phyloP scores from a whole-genome alignment of 371 early-diverging fungal species.

The Mucor plumbeus region DNA sequence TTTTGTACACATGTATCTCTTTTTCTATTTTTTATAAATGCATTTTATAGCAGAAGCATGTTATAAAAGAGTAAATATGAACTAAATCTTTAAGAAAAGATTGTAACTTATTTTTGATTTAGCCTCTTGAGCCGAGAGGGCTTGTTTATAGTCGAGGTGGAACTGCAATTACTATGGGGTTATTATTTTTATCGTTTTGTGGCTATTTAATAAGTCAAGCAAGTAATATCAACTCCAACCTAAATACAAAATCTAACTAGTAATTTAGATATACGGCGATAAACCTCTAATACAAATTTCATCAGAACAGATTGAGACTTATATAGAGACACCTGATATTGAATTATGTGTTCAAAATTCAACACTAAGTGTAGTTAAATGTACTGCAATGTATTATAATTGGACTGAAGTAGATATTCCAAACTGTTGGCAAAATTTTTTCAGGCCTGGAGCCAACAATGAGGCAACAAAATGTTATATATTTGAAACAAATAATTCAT shows the following conservation, averaged over 20 bases:
- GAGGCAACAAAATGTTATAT: constrained; percentile 28
- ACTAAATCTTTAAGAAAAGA: neutral
- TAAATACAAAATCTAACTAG: neutral
- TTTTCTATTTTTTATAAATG: constrained; percentile 21
- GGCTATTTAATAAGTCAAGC: constrained; percentile 41
- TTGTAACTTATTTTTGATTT: neutral
- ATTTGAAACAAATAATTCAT: constrained; percentile 31
- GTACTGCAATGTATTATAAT: constrained; percentile 32
- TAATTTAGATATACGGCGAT: constrained; percentile 36
- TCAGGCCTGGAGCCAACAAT: constrained; percentile 13
- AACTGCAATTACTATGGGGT: constrained; percentile 34
- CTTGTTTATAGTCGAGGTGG: constrained; percentile 34
- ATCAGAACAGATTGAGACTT: constrained; percentile 27
- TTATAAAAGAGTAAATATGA: constrained; percentile 36
- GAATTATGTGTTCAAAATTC: constrained; percentile 46
- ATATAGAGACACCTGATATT: constrained; percentile 38
- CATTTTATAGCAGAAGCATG: constrained; percentile 51
- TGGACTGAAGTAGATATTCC: constrained; percentile 26
- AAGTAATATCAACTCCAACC: neutral
- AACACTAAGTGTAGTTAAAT: constrained; percentile 29
- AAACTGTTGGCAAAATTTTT: constrained; percentile 20
- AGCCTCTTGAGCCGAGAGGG: constrained; percentile 43
- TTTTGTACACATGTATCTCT: neutral
- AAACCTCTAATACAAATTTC: constrained; percentile 39
- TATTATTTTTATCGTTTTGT: constrained; percentile 35